Percentiles rank a stretch among this genome's conserved stretches.
Conservation (phyloP, 805 yeast genomes). For the Ogataea philodendri region DNA sequence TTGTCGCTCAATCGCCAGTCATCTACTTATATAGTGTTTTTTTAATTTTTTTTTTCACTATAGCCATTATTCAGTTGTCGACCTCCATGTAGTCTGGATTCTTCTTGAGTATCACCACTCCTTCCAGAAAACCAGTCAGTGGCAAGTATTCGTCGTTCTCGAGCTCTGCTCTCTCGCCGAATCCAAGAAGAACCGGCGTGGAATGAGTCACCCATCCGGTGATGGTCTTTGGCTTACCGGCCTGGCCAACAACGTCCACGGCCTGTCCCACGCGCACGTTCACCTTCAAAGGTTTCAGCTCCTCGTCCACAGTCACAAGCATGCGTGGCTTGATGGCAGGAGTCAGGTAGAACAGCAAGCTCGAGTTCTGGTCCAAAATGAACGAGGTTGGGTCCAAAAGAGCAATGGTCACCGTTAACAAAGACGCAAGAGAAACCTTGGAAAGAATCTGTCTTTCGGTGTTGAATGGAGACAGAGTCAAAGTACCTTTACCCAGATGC, state of each 20-base stretch:
- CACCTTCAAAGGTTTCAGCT: slow-evolving; percentile 86
- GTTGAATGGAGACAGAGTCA: slow-evolving; percentile 84
- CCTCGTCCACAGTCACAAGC: slow-evolving; percentile 89
- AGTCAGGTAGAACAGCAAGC: slow-evolving; percentile 78
- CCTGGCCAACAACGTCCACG: slow-evolving; percentile 97
- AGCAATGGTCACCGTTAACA: slow-evolving; percentile 80
- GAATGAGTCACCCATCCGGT: slow-evolving; percentile 99
- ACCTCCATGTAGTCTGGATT: slow-evolving; percentile 75
- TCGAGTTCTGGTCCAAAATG: slow-evolving; percentile 71
- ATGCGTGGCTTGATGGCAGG: slow-evolving; percentile 91
- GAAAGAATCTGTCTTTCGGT: slow-evolving; percentile 84
- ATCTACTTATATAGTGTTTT: slow-evolving; percentile 9
- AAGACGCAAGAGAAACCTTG: slow-evolving; percentile 85
- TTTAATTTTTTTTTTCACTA: slow-evolving; percentile 11
- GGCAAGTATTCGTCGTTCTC: slow-evolving; percentile 93
- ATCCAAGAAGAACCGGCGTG: slow-evolving; percentile 90
- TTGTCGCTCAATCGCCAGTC: slow-evolving; percentile 9
- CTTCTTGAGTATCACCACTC: slow-evolving; percentile 88
- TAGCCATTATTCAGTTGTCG: slow-evolving; percentile 18
- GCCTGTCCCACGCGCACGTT: slow-evolving; percentile 99
- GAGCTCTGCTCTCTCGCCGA: slow-evolving; percentile 95
- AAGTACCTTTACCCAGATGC: slow-evolving; percentile 94
- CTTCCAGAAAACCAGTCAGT: slow-evolving; percentile 80
- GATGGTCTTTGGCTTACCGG: slow-evolving; percentile 97
- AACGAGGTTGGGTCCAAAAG: slow-evolving; percentile 83